A percentile compares a stretch with the other conserved stretches of the same genome.
These are phyloP conservation scores for Inga oerstediana DNA, from an alignment of 306 rosid genomes.

Conservation along the genomic window DNA sequence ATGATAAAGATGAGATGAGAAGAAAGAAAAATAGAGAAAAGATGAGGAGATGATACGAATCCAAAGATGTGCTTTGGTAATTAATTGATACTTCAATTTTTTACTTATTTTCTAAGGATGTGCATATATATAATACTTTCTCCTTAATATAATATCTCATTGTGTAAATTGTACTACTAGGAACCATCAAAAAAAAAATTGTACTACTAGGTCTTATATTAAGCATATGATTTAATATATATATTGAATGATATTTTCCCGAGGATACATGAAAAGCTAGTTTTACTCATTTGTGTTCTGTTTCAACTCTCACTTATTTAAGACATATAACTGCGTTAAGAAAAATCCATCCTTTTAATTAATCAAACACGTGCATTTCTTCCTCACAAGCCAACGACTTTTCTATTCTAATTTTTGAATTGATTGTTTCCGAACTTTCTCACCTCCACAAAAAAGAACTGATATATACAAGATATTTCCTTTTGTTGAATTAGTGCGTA, in stretches of 20 bases:
- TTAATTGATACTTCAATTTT: background rate
- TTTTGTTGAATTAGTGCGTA: background rate
- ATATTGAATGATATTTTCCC: background rate
- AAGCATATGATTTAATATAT: no score
- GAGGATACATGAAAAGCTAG: background rate
- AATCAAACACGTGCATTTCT: background rate
- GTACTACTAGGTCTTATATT: no score
- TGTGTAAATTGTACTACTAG: no score
- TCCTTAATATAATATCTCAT: no score
- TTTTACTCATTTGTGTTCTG: background rate
- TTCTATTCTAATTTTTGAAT: background rate
- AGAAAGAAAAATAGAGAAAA: no score
- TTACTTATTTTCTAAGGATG: background rate
- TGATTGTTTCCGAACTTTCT: background rate
- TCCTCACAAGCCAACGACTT: background rate
- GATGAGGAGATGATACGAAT: no score
- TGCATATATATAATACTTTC: no score
- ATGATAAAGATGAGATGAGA: no score
- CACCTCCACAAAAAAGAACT: background rate
- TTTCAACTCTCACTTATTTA: background rate
- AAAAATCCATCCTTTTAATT: background rate
- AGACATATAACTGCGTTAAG: background rate
- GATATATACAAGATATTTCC: background rate
- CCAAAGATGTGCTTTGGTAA: background rate
- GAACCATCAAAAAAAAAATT: no score